Percentiles rank a stretch among this genome's conserved stretches.
These are phyloP conservation scores for Nicotiana tomentosiformis DNA, from an alignment of 257 asterid species.

Conservation along the genomic window DNA sequence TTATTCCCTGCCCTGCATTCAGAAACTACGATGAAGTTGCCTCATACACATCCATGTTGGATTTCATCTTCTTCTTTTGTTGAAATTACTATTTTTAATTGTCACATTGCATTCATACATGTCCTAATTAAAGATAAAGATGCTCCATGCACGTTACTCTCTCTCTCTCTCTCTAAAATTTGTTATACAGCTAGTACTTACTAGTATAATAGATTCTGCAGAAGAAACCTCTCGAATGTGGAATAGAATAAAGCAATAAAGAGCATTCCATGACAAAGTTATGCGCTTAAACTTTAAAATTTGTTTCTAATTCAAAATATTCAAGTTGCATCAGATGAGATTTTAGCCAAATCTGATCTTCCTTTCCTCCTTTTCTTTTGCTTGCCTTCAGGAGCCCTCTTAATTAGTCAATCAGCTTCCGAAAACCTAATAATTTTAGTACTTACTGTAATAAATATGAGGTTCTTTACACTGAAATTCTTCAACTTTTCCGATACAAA, in stretches of 20 bases:
- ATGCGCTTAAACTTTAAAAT: too few species aligned
- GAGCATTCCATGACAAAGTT: slow-evolving; percentile 8
- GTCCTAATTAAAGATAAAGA: slow-evolving; percentile 6
- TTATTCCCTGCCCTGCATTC: slow-evolving; percentile 14
- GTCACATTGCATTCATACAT: slow-evolving; percentile 19
- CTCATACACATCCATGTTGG: neutral
- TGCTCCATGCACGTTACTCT: slow-evolving; percentile 25
- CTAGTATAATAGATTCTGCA: neutral
- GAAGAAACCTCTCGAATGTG: slow-evolving; percentile 4
- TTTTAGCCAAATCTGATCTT: too few species aligned
- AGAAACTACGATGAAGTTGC: slow-evolving; percentile 19
- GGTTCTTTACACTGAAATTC: too few species aligned
- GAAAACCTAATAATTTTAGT: too few species aligned
- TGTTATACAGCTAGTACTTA: neutral
- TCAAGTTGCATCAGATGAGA: too few species aligned
- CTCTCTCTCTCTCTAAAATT: neutral
- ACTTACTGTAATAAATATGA: too few species aligned
- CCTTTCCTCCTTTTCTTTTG: too few species aligned
- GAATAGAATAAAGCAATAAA: slow-evolving; percentile 23
- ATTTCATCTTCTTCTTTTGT: neutral
- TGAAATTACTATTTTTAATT: neutral
- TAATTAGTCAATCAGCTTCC: too few species aligned
- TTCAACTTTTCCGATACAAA: too few species aligned
- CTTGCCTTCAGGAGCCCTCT: too few species aligned
- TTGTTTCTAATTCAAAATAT: too few species aligned